Conservation (phyloP, 2,329 filamentous ascomycete genomes). For the Clonostachys sp. region DNA sequence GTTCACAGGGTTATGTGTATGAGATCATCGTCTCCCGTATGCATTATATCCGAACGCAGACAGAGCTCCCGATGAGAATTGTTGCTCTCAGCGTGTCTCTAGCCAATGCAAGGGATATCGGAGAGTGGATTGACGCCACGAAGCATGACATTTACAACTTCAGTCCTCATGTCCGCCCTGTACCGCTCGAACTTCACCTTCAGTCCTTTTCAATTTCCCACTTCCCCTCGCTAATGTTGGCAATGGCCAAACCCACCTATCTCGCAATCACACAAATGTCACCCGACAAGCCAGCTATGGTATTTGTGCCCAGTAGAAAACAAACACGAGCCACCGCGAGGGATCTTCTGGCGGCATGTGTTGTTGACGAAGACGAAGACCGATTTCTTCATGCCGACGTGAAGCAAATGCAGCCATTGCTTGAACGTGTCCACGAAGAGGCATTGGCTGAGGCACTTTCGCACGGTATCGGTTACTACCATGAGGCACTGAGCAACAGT, state of each 20-base stretch:
- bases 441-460: slow-evolving; percentile 84
- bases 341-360: slow-evolving; percentile 82
- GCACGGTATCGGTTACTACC: slow-evolving; percentile 95
- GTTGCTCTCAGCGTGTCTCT: slow-evolving; percentile 88
- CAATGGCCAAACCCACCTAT: slow-evolving; percentile 95
- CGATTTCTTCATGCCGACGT: slow-evolving; percentile 84
- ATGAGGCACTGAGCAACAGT: slow-evolving; percentile 82
- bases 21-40: slow-evolving; percentile 97
- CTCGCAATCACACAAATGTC: slow-evolving; percentile 84
- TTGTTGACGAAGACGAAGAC: slow-evolving; percentile 87
- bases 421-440: slow-evolving; percentile 80
- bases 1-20: slow-evolving; percentile 82
- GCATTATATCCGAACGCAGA: slow-evolving; percentile 90
- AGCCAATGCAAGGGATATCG: slow-evolving; percentile 87
- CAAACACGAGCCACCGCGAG: slow-evolving; percentile 84
- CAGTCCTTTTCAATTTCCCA: slow-evolving; percentile 95
- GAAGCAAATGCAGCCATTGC: slow-evolving; percentile 75
- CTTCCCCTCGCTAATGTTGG: slow-evolving; percentile 96
- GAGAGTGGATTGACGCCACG: slow-evolving; percentile 95
- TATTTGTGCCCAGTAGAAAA: slow-evolving; percentile 92
- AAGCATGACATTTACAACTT: slow-evolving; percentile 99
- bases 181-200: slow-evolving; percentile 88
- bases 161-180: slow-evolving; percentile 82
- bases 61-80: slow-evolving; percentile 79
- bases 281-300: slow-evolving; percentile 79